Evolutionary conservation across 345 rosid species (phyloP), one percentile per base, ranked within the genome.

Genomic region (Hypericum perforatum): DNA sequence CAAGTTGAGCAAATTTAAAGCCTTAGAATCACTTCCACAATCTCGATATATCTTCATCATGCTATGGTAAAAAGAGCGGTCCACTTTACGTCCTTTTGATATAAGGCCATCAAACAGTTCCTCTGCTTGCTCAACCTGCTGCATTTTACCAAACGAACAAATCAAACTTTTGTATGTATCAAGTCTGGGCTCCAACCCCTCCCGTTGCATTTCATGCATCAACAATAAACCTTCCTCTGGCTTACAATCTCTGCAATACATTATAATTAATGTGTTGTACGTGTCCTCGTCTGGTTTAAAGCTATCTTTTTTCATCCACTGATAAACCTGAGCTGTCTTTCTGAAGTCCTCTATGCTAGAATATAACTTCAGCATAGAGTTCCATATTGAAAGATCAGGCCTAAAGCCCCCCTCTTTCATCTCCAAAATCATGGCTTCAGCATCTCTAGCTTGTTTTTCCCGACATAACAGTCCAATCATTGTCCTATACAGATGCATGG

Each of bases 141-240:
- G 77, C 73, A 72, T 82, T 80, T 81, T 87, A 65, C 86, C 95
- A 64, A 78, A 78, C 44, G 95, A 89, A n/a, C 95, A 71, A 69
- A 91, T 85, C 73, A 91, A 74, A 69, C 98, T 91, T 69, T 91
- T 91, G 76, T 79, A 83, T 13, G 96, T 81, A 75, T 80, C 89
- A 68, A 87, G 66, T 72, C 73, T 85, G 29, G 95, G 96, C 14
- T 85, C 89, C 66, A 85, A 69, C 57, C 86, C 79, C 45, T 54
- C 32, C 49, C 65, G 71, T 76, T 76, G 78, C 98, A 91, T 91
- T 61, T 81, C 83, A 69, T 78, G 67, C 89, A 85, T 75, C 75
- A 91, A 71, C 32, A 66, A 70, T 52, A 77, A 66, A 45, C 92
- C 96, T 75, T 87, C 96, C 65, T 85, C 90, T 13, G 96, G 90